Conservation (phyloP, 78 protist genomes). For the Dictyostelium brefeldianum region DNA sequence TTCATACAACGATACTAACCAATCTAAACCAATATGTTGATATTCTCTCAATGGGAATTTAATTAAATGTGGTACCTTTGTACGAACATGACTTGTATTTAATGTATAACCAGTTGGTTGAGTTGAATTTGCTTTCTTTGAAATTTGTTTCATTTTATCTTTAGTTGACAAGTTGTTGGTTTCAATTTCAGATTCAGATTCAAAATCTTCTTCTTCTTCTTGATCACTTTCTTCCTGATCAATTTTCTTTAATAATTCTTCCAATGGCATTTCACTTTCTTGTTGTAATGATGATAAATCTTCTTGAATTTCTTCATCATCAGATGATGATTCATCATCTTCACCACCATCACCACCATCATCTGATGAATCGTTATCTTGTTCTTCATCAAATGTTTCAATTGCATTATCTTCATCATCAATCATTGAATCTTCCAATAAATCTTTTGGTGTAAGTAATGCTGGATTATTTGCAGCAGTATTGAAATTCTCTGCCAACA, state of each 20-base stretch:
- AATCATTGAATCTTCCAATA: background rate
- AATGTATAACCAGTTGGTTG: conserved; percentile 92
- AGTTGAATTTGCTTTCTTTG: conserved; percentile 18
- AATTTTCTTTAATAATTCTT: background rate
- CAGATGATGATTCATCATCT: conserved; percentile 29
- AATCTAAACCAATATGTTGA: conserved; percentile 92
- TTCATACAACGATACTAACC: conserved; percentile 94
- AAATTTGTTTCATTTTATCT: conserved; percentile 20
- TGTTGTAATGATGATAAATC: background rate
- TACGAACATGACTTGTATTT: conserved; percentile 80
- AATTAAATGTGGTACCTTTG: conserved; percentile 89
- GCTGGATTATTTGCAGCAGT: background rate
- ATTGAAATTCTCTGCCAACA: conserved; percentile 69
- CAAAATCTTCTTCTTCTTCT: conserved; percentile 25
- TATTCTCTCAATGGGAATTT: conserved; percentile 91
- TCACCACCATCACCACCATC: conserved; percentile 34
- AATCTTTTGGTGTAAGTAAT: conserved; percentile 5
- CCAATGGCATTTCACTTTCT: conserved; percentile 57
- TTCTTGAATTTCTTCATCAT: conserved; percentile 13
- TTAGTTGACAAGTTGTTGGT: background rate
- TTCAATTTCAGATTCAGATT: background rate
- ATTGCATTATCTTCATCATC: conserved; percentile 46
- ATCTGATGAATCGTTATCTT: background rate
- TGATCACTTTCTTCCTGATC: conserved; percentile 8
- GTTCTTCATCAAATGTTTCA: conserved; percentile 27